phyloP scores from a whole-genome alignment of 257 asterid species.

The Fraxinus excelsior region DNA sequence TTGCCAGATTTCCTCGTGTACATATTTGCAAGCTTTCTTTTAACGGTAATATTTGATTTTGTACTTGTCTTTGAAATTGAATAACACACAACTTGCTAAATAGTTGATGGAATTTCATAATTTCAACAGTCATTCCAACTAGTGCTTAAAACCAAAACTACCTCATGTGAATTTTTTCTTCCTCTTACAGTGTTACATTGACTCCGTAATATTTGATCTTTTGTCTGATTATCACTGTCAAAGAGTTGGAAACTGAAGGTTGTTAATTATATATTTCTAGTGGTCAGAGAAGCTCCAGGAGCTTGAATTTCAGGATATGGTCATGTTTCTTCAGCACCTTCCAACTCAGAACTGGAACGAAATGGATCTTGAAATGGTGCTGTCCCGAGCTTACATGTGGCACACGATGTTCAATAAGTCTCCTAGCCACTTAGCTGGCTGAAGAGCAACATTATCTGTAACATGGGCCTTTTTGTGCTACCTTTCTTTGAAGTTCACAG shows the following conservation, averaged over 20 bases:
- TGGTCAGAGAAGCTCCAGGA: constrained; percentile 81
- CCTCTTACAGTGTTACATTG: not conserved
- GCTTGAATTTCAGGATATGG: constrained; percentile 98
- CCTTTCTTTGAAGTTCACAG: not conserved
- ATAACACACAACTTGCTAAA: no score
- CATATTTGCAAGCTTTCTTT: constrained; percentile 91
- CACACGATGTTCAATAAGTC: constrained; percentile 86
- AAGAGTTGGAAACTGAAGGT: not conserved
- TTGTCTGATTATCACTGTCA: not conserved
- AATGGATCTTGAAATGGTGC: constrained; percentile 86
- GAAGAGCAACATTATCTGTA: constrained; percentile 18
- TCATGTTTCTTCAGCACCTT: constrained; percentile 94
- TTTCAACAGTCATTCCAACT: no score
- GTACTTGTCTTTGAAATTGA: constrained; percentile 4
- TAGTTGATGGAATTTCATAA: no score
- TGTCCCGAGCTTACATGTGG: constrained; percentile 98
- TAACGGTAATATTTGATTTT: constrained; percentile 45
- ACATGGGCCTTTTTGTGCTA: not conserved
- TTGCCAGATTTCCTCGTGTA: constrained; percentile 91
- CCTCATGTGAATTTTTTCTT: no score
- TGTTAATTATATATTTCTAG: constrained; percentile 34
- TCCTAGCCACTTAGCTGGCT: constrained; percentile 90
- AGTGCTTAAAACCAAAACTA: no score
- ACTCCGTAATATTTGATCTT: not conserved
- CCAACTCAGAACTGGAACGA: constrained; percentile 82